Base-by-base conservation (phyloP, 2,329 filamentous ascomycete genomes). In the Didymella exigua region DNA sequence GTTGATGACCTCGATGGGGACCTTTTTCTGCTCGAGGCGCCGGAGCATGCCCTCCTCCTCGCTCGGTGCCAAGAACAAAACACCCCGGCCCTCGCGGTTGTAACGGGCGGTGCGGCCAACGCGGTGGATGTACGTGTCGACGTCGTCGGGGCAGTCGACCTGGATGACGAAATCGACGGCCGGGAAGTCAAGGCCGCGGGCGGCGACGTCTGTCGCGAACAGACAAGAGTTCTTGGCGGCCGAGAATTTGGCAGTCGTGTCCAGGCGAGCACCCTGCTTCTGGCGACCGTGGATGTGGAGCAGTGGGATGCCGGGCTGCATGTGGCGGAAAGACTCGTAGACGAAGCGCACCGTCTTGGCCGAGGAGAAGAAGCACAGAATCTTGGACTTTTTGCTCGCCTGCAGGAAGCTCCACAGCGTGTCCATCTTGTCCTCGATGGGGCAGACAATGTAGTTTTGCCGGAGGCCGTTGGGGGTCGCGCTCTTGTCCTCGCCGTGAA, bases 91-190 rank as follows among this genome's bases (percentile, higher is more conserved):
- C 48, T 91, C 86, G 60, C 89, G 89, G 68, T 97, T 89, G 74
- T 96, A 98, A 19, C 93, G 86, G n/a, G 95, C 95, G 16, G 95
- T 98, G 26, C 95, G 86, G 1, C 95, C 95, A 4, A 97, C 93
- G 55, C 95, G 87, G 76, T 99, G 95, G 64, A 99, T 98, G 69
- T 99, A 99, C 0, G 95, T 99, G 69, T 98, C 95, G 4, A 90
- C 89, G 73, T 99, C 93, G 75, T 99, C 95, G 0, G 95, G 95
- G 63, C 91, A 96, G 74, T 99, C 95, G n/a, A 91, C 84, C 72
- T 99, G 95, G n/a, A 99, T 91, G 5, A 99, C 95, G 89, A 95
- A 99, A 74, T 99, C 95, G 0, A 99, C 95, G 3, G 92, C 89
- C 0, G 95, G 95, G 71, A 99, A 98, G 74, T 99, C 95, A 11